Evolutionary conservation across 768 basidiomycete genomes (phyloP).

Genomic region (Pulveroboletus sp.): DNA sequence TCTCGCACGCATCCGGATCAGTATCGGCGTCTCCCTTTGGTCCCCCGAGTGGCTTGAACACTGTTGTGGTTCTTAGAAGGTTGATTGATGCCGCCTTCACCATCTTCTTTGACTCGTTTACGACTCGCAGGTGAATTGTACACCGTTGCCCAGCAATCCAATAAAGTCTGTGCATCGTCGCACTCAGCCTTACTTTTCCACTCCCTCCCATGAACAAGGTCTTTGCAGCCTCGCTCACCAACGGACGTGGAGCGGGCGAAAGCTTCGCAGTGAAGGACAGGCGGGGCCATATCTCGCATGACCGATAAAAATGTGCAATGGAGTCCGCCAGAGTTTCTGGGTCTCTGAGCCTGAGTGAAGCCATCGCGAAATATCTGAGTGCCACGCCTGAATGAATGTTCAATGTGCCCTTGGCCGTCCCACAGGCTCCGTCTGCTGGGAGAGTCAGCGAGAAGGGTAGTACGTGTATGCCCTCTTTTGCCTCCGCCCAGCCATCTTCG

Average conservation of each 20-base stretch:
- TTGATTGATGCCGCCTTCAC: constrained; percentile 62
- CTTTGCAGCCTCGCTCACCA: constrained; percentile 53
- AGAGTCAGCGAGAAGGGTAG: constrained; percentile 73
- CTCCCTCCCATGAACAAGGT: constrained; percentile 58
- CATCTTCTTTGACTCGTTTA: constrained; percentile 62
- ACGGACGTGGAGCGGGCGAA: constrained; percentile 51
- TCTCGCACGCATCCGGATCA: constrained; percentile 61
- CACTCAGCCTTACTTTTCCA: constrained; percentile 62
- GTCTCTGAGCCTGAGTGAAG: constrained; percentile 74
- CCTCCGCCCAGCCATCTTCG: constrained; percentile 57
- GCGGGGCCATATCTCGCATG: constrained; percentile 75
- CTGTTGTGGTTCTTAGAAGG: constrained; percentile 59
- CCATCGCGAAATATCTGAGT: constrained; percentile 77
- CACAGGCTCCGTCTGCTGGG: constrained; percentile 48
- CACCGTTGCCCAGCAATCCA: constrained; percentile 86
- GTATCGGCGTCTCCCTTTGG: constrained; percentile 29
- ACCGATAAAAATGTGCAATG: constrained; percentile 86
- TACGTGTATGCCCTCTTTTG: constrained; percentile 59
- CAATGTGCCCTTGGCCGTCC: constrained; percentile 55
- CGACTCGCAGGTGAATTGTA: constrained; percentile 57
- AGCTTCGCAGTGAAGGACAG: constrained; percentile 60
- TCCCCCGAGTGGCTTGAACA: constrained; percentile 48
- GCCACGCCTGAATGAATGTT: constrained; percentile 52
- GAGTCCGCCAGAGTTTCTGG: constrained; percentile 53
- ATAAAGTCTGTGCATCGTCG: constrained; percentile 59